Evolutionary conservation across 257 asterid genomes (phyloP).

Genomic region (Przewalskia tangutica): DNA sequence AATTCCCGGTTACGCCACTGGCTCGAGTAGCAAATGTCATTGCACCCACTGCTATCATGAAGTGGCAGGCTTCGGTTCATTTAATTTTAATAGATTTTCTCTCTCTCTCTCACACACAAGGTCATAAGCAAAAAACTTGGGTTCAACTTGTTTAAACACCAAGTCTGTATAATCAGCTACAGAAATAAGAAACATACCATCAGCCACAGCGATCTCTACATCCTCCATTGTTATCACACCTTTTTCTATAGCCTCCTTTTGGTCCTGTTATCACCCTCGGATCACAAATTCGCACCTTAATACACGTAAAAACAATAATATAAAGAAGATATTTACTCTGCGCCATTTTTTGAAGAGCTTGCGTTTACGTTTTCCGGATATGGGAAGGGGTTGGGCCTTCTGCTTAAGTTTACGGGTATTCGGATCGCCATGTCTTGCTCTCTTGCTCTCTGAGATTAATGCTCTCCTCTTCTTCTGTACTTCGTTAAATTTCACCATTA

Average conservation of each 20-base stretch:
- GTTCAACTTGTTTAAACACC: background rate
- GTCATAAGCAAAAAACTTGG: background rate
- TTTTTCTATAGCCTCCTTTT: constrained; percentile 56
- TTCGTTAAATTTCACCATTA: constrained; percentile 65
- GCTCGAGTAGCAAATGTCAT: background rate
- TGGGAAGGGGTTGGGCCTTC: constrained; percentile 35
- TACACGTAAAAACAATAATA: background rate
- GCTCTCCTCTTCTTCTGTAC: constrained; percentile 67
- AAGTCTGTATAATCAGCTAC: background rate
- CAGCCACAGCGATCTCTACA: constrained; percentile 64
- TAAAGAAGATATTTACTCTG: constrained; percentile 27
- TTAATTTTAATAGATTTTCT: background rate
- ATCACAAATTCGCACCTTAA: background rate
- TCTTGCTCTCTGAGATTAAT: constrained; percentile 41
- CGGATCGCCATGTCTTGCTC: constrained; percentile 51
- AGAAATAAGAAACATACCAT: background rate
- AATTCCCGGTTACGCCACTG: background rate
- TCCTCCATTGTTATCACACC: constrained; percentile 69
- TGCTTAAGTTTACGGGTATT: constrained; percentile 44
- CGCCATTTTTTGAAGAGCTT: constrained; percentile 75
- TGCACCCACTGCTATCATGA: background rate
- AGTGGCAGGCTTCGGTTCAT: background rate
- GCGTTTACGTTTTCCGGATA: constrained; percentile 91
- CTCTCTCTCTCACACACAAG: background rate
- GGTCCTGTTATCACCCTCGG: constrained; percentile 33